Conservation (phyloP, 805 yeast species). For the Peterozyma toletana region DNA sequence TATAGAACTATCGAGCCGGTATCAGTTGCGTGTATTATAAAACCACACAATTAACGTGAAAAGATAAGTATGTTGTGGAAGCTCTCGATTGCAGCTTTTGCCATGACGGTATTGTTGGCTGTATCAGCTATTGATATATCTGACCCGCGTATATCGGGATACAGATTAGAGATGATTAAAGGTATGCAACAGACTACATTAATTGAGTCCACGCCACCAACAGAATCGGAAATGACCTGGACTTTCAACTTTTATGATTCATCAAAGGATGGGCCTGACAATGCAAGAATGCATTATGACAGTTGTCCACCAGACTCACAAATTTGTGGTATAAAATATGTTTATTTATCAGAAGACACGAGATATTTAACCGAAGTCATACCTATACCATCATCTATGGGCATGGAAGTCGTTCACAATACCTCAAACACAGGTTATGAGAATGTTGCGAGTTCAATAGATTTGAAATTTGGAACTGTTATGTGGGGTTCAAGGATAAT, state of each 20-base stretch:
- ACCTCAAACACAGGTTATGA: not conserved
- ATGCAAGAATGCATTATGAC: slow-evolving; percentile 24
- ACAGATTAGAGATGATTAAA: slow-evolving; percentile 38
- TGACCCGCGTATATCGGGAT: slow-evolving; percentile 24
- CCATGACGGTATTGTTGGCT: too few species aligned
- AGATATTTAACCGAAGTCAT: slow-evolving; percentile 52
- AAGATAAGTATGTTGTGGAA: too few species aligned
- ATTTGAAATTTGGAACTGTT: slow-evolving; percentile 38
- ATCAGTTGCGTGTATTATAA: too few species aligned
- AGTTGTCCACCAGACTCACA: slow-evolving; percentile 68
- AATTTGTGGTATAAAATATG: slow-evolving; percentile 66
- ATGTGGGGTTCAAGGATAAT: slow-evolving; percentile 65
- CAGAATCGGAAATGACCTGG: slow-evolving; percentile 57
- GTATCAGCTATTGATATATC: slow-evolving; percentile 17
- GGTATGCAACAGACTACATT: slow-evolving; percentile 38
- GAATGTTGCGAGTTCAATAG: not conserved
- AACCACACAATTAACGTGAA: too few species aligned
- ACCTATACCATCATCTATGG: slow-evolving; percentile 40
- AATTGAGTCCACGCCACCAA: slow-evolving; percentile 70
- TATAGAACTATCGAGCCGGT: too few species aligned
- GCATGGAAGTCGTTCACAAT: too few species aligned
- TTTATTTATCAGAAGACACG: slow-evolving; percentile 43
- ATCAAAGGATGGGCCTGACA: slow-evolving; percentile 23
- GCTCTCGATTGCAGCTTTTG: too few species aligned
- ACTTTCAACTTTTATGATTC: slow-evolving; percentile 64